phyloP scores from a whole-genome alignment of 495 filamentous ascomycete species.

The Hypoxylon fuscum region DNA sequence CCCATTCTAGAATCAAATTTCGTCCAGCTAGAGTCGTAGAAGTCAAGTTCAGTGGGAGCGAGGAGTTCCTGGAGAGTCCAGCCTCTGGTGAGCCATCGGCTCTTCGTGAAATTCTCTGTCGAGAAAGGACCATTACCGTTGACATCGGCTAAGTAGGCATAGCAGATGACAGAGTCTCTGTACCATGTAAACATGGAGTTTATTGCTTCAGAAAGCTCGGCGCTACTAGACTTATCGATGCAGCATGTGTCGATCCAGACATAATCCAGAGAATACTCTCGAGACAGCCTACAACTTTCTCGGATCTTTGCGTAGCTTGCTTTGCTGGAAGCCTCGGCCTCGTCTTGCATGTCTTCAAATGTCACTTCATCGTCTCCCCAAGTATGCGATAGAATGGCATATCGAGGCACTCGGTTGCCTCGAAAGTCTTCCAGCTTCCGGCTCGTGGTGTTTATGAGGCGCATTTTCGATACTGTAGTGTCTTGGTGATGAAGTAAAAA shows the following conservation, averaged over 20 bases:
- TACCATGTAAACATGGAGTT: conserved; percentile 40
- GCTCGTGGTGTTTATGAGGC: conserved; percentile 27
- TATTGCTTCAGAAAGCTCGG: no score
- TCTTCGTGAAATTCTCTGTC: background rate
- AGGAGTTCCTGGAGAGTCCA: conserved; percentile 53
- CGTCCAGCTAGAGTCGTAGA: conserved; percentile 42
- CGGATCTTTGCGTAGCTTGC: conserved; percentile 35
- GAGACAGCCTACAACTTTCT: conserved; percentile 25
- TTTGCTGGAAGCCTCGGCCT: conserved; percentile 1
- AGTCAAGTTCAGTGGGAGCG: conserved; percentile 36
- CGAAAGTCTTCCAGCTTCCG: conserved; percentile 21
- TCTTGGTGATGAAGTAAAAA: background rate
- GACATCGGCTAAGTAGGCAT: conserved; percentile 35
- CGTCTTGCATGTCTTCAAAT: conserved; percentile 38
- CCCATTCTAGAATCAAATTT: background rate
- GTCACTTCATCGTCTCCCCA: conserved; percentile 47
- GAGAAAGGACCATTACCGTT: background rate
- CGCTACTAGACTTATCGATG: conserved; percentile 20
- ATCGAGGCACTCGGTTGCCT: conserved; percentile 29
- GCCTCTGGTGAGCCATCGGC: conserved; percentile 3
- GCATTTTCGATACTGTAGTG: conserved; percentile 17
- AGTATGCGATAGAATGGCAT: conserved; percentile 51
- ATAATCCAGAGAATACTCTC: conserved; percentile 21
- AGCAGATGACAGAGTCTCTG: conserved; percentile 32
- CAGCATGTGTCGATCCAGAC: conserved; percentile 41